Conservation (phyloP, 129 eudicot genomes). For the Centrapalus pauciflorus region DNA sequence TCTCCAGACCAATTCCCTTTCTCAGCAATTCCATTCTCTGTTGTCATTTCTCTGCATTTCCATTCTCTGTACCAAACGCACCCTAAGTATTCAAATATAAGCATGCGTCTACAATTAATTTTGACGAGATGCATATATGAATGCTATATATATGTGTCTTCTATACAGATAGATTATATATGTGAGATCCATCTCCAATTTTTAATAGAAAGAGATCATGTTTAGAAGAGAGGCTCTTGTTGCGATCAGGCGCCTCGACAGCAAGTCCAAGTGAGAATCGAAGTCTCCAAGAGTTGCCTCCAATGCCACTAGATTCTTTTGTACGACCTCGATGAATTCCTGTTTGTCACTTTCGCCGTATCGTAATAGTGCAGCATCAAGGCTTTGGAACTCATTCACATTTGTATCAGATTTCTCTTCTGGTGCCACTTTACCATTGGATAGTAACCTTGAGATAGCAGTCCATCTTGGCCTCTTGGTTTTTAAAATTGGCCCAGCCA, state of each 20-base stretch:
- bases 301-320: slow-evolving; percentile 12
- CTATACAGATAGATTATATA: too few relatives aligned
- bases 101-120: too few relatives aligned
- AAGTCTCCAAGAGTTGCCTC: slow-evolving; percentile 20
- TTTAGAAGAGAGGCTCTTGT: slow-evolving; percentile 34
- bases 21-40: too few relatives aligned
- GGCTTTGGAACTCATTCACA: slow-evolving; percentile 23
- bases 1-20: too few relatives aligned
- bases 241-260: slow-evolving; percentile 25
- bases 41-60: too few relatives aligned
- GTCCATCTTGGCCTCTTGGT: slow-evolving; percentile 14
- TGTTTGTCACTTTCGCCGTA: neutral
- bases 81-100: too few relatives aligned
- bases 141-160: too few relatives aligned
- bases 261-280: slow-evolving; percentile 15
- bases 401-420: slow-evolving; percentile 10
- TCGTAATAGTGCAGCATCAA: slow-evolving; percentile 12
- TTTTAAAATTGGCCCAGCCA: slow-evolving; percentile 9
- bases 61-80: too few relatives aligned
- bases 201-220: slow-evolving; percentile 29
- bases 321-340: neutral
- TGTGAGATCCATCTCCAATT: too few relatives aligned
- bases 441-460: slow-evolving; percentile 18
- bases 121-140: too few relatives aligned
- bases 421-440: slow-evolving; percentile 13